Evolutionary conservation across 352 stramenopile species (phyloP), one percentile per base, ranked within the genome.

Genomic region (Aphanomyces stellatus): DNA sequence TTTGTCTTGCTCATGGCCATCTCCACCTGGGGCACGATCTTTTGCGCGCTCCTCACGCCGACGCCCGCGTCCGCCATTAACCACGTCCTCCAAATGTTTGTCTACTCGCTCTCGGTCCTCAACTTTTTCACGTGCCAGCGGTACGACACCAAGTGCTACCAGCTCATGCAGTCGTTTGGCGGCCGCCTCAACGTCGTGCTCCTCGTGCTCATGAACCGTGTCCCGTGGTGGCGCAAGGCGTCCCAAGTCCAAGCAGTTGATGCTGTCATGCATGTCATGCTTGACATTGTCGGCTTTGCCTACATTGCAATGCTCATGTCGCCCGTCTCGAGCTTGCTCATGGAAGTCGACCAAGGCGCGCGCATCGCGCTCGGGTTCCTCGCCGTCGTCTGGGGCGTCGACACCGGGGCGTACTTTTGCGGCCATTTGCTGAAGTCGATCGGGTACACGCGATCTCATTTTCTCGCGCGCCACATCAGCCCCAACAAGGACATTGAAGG

Each of bases 401-500:
- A 98, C 74, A 93, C 97, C 0, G 92, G 91, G 43, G 95, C 93
- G 8, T 99, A 98, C 76, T 86, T 98, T 59, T 88, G 85, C 4
- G 95, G 95, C 28, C 88, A 96, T 34, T 70, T 88, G 34, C 91
- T 96, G 60, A 87, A 90, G 43, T 78, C 81, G n/a, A 87, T 91
- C 11, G 85, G 96, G 46, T 85, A 98, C 40, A 78, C 79, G 25
- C 75, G 77, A 19, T 86, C 97, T 34, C 88, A 94, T 55, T 79
- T 80, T 3, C 81, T 95, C 13, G 94, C 93, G 10, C 82, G 88
- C 0, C 89, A 92, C 40, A 69, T 97, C 31, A 97, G 88, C 49
- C 95, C 96, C 35, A 98, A 98, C 78, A 98, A 98, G 71, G 96
- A 96, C 51, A 88, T 98, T 24, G 95, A 98, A 79, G 95, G 95